These are phyloP conservation scores for Euptelea pleiosperma DNA, from an alignment of 164 flowering plant species.

Conservation along the genomic window DNA sequence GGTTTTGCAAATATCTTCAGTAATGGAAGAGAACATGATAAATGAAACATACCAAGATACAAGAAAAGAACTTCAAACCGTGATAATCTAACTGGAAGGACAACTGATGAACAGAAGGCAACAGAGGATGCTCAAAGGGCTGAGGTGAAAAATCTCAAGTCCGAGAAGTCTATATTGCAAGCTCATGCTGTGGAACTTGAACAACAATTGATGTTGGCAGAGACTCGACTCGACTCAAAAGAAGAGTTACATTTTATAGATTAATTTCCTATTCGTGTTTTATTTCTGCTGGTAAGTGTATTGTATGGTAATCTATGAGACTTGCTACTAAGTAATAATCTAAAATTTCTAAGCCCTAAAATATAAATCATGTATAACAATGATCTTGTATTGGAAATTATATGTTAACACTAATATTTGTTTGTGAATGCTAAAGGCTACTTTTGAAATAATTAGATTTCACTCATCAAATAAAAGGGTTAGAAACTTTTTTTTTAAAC, in stretches of 20 bases:
- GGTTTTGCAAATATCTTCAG: constrained; percentile 57
- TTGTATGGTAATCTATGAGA: background rate
- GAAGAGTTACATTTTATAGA: constrained; percentile 37
- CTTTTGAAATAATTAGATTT: too few relatives aligned
- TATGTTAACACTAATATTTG: too few relatives aligned
- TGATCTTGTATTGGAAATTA: background rate
- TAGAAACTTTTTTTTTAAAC: too few relatives aligned
- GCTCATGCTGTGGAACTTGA: constrained; percentile 54
- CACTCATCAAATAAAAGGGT: too few relatives aligned
- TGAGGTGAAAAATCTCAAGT: constrained; percentile 53
- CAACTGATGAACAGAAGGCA: constrained; percentile 46
- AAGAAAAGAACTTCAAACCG: constrained; percentile 60
- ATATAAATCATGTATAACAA: background rate
- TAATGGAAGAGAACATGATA: constrained; percentile 71
- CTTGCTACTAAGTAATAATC: too few relatives aligned
- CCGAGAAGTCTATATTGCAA: constrained; percentile 49
- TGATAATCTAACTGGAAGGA: constrained; percentile 52
- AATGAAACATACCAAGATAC: constrained; percentile 49
- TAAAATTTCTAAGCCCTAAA: background rate
- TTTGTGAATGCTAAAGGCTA: too few relatives aligned
- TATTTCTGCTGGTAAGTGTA: background rate
- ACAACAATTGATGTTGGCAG: constrained; percentile 38
- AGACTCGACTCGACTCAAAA: constrained; percentile 45
- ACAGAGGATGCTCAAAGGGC: constrained; percentile 39
- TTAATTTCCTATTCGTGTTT: background rate